Evolutionary conservation across 306 rosid species (phyloP), one percentile per base, ranked within the genome.

Genomic region (Castanea mollissima): DNA sequence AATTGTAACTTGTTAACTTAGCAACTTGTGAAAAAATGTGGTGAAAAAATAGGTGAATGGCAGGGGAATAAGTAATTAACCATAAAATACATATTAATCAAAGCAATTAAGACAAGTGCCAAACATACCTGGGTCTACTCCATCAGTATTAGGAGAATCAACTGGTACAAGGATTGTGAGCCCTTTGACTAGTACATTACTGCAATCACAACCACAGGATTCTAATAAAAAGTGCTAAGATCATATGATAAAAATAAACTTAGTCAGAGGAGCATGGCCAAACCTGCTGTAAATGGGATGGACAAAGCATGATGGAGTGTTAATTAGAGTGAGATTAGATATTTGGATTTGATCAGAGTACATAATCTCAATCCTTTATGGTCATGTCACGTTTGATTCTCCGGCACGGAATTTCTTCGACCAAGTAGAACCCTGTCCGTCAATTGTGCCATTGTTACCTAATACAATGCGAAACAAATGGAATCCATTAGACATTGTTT

Each of bases 401-500:
- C 54, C 70, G 1, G 74, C 67, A 7, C 46, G 77, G 77, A 83
- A 88, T 65, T 87, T 89, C 27, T 46, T 67, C 98, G 97, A 94
- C 97, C 98, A 94, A 56, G 35, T 73, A 0, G 74, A n/a, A 44
- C 98, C 97, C 64, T 92, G 97, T 6, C 98, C 98, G 56, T 94
- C 97, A n/a, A 94, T 92, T 3, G 89, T 89, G n/a, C 96, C 98
- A n/a, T 92, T 94, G 75, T 83, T 21, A 6, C 97, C 97, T 92
- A 44, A 67, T 52, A 8, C n/a, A 19, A 76, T 12, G 54, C 72
- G 71, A 57, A 74, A 52, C 46, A 80, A 55, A 19, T 2, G 64
- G 29, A 16, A 58, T 6, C 46, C 34, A 56, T 71, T 14, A 80
- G 55, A 81, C 38, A 46, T 64, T 6, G 41, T 52, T 75, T 58